phyloP scores from a whole-genome alignment of 2,329 filamentous ascomycete genomes.

The Lachnellula willkommii region DNA sequence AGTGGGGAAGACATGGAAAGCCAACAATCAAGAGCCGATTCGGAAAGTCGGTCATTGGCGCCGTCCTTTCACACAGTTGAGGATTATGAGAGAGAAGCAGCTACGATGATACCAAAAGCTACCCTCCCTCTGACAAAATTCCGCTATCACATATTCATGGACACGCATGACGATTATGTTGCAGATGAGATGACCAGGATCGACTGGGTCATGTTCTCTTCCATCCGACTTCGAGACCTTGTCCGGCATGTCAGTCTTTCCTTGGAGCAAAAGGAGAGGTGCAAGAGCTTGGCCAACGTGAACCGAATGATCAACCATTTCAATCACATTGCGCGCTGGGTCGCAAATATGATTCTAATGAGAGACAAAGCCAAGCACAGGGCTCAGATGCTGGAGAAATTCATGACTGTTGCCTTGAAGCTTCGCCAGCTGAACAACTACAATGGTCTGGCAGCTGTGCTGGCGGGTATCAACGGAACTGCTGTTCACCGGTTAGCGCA shows the following conservation, averaged over 20 bases:
- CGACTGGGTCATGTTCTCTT: conserved; percentile 97
- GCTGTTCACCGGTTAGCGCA: conserved; percentile 77
- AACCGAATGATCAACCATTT: conserved; percentile 93
- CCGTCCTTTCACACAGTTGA: conserved; percentile 60
- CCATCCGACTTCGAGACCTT: conserved; percentile 86
- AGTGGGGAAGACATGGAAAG: conserved; percentile 20
- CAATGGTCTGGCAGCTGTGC: conserved; percentile 87
- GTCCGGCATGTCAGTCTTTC: conserved; percentile 84
- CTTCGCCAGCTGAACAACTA: conserved; percentile 93
- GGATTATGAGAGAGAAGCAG: conserved; percentile 74
- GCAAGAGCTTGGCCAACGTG: conserved; percentile 74
- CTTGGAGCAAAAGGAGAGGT: conserved; percentile 64
- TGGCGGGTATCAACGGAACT: conserved; percentile 86
- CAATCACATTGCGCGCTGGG: conserved; percentile 79
- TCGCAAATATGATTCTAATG: conserved; percentile 77
- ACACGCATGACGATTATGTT: conserved; percentile 75
- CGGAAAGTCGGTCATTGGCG: conserved; percentile 20
- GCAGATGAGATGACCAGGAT: conserved; percentile 90
- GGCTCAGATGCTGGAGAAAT: conserved; percentile 86
- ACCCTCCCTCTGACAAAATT: conserved; percentile 71
- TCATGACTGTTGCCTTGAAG: conserved; percentile 84
- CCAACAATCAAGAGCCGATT: conserved; percentile 21
- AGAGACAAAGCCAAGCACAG: conserved; percentile 95
- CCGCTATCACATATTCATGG: conserved; percentile 88
- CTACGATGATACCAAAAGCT: conserved; percentile 63